A percentile compares a stretch with the other conserved stretches of the same genome.
These are phyloP conservation scores for Gaertneriomyces semiglobifer DNA, from an alignment of 192 early-diverging fungal species.

Conservation along the genomic window DNA sequence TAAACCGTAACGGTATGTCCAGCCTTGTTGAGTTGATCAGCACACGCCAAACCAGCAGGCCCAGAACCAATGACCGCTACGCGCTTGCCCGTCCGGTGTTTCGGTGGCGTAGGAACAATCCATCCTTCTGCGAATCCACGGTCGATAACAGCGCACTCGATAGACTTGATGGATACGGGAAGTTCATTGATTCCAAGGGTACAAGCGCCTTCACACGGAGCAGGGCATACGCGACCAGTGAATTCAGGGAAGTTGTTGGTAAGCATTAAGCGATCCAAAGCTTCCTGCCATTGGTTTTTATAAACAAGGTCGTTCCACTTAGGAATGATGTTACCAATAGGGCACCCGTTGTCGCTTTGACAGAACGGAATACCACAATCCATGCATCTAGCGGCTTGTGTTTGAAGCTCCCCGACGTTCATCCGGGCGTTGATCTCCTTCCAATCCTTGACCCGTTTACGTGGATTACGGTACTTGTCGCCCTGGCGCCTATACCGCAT, in stretches of 20 bases:
- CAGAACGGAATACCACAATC: conserved; percentile 94
- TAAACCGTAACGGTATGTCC: conserved; percentile 94
- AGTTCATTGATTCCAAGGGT: conserved; percentile 90
- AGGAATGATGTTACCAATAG: conserved; percentile 98
- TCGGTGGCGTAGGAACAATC: conserved; percentile 86
- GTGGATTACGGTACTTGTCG: conserved; percentile 83
- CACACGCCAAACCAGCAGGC: conserved; percentile 90
- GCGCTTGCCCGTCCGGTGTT: conserved; percentile 71
- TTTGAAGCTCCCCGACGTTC: conserved; percentile 72
- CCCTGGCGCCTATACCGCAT: conserved; percentile 87
- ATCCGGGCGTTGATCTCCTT: conserved; percentile 93
- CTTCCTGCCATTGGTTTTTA: conserved; percentile 94
- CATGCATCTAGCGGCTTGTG: conserved; percentile 97
- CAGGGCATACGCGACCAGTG: conserved; percentile 97
- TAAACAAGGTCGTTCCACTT: conserved; percentile 99
- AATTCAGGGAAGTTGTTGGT: conserved; percentile 99
- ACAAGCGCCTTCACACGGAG: conserved; percentile 96
- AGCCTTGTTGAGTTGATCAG: conserved; percentile 96
- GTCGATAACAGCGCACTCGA: conserved; percentile 98
- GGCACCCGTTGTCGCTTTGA: conserved; percentile 95
- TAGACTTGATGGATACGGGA: conserved; percentile 95
- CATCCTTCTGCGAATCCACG: conserved; percentile 95
- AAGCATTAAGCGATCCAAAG: conserved; percentile 85
- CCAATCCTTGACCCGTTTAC: conserved; percentile 82
- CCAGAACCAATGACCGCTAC: conserved; percentile 94